A percentile compares a stretch with the other conserved stretches of the same genome.
Conservation (phyloP, 106 monocot genomes). For the Phalaenopsis aphrodite region DNA sequence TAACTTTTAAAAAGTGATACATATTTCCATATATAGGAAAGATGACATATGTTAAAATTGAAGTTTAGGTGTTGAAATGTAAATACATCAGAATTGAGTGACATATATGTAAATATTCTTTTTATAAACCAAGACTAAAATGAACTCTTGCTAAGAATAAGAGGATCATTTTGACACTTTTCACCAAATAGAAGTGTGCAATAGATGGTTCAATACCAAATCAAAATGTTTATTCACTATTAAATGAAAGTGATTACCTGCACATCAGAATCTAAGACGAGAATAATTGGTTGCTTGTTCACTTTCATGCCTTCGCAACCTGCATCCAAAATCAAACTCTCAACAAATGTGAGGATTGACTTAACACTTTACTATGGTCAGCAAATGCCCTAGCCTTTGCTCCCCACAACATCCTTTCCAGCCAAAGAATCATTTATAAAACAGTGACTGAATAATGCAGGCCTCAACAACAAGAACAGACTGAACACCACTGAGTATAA, state of each 20-base stretch:
- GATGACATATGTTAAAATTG: neutral
- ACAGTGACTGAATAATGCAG: conserved; percentile 60
- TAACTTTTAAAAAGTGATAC: too few species aligned
- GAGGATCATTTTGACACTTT: too few species aligned
- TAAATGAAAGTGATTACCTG: conserved; percentile 43
- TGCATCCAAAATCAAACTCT: conserved; percentile 27
- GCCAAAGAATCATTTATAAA: conserved; percentile 60
- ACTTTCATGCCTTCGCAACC: conserved; percentile 6
- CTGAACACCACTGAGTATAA: conserved; percentile 42
- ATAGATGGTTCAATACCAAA: neutral
- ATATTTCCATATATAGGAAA: neutral
- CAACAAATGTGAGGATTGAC: conserved; percentile 12
- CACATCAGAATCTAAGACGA: conserved; percentile 63
- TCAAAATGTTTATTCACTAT: neutral
- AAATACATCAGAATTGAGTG: too few species aligned
- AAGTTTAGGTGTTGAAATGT: too few species aligned
- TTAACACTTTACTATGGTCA: conserved; percentile 10
- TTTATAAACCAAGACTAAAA: neutral
- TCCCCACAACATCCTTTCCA: conserved; percentile 49
- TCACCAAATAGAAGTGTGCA: too few species aligned
- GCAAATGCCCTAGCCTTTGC: conserved; percentile 54
- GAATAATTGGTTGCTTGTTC: conserved; percentile 62
- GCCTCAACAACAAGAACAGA: conserved; percentile 39
- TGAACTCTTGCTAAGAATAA: neutral
- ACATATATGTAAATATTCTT: too few species aligned